Percentiles rank a stretch among this genome's conserved stretches.
Evolutionary conservation across 2,329 filamentous ascomycete genomes (phyloP).

Genomic region (Triangularia setosa): DNA sequence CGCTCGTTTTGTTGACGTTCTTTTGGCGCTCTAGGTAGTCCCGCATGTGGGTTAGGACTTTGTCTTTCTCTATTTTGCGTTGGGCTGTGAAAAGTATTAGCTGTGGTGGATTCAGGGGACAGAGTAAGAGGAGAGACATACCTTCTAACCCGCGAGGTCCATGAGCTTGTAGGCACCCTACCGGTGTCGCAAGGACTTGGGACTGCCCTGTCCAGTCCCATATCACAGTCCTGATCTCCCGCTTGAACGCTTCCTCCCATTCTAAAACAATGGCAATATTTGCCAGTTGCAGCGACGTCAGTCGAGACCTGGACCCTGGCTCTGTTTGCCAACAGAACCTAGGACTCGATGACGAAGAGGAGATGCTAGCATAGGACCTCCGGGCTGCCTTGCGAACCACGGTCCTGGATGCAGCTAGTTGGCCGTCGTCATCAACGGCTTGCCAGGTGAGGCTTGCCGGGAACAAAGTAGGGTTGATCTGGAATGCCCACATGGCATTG

Average conservation of each 20-base stretch:
- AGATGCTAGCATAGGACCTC: background rate
- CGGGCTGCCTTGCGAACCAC: background rate
- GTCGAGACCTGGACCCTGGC: background rate
- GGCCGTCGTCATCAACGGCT: conserved; percentile 4
- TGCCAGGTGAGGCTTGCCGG: conserved; percentile 6
- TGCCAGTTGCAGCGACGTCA: conserved; percentile 7
- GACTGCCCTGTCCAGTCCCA: conserved; percentile 12
- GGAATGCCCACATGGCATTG: conserved; percentile 11
- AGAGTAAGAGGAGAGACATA: background rate
- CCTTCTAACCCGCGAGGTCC: conserved; percentile 1
- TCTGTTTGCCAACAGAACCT: conserved; percentile 1
- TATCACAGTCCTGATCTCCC: conserved; percentile 7
- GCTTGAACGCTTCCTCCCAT: conserved; percentile 9
- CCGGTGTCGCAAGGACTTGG: conserved; percentile 1
- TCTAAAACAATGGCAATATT: conserved; percentile 8
- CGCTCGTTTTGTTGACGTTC: background rate
- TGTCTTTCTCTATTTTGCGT: background rate
- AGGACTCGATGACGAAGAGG: background rate
- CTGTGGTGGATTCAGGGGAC: background rate
- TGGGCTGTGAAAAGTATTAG: background rate
- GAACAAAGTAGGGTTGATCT: conserved; percentile 1
- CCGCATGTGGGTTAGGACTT: background rate
- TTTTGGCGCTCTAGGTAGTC: conserved; percentile 5
- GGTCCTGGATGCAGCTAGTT: background rate
- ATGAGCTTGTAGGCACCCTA: background rate